Conservation (phyloP, 176 grass and related monocot genomes). For the Aegilops sharonensis region DNA sequence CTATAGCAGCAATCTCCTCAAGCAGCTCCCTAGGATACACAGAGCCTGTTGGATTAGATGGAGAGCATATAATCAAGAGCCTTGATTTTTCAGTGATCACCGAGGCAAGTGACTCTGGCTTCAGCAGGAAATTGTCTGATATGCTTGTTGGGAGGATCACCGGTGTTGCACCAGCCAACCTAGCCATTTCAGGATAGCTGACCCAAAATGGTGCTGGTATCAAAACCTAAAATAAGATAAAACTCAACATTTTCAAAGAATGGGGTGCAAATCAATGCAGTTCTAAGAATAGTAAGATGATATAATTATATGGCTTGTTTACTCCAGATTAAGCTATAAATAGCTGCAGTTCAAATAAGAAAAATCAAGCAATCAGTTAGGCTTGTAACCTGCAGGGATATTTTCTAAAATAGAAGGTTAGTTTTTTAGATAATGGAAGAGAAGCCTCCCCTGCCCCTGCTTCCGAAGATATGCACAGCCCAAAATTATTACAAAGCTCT, state of each 20-base stretch:
- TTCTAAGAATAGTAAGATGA: slow-evolving; percentile 3
- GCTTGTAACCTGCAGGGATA: slow-evolving; percentile 3
- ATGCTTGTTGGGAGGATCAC: slow-evolving; percentile 86
- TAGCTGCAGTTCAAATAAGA: not conserved
- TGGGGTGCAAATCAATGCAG: not conserved
- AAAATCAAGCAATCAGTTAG: slow-evolving; percentile 6
- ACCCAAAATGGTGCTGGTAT: slow-evolving; percentile 93
- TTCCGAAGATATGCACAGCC: not conserved
- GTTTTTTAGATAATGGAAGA: not conserved
- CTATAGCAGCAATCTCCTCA: slow-evolving; percentile 85
- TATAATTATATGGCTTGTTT: not conserved
- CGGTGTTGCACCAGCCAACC: slow-evolving; percentile 72
- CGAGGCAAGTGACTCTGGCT: slow-evolving; percentile 61
- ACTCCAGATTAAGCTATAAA: not conserved
- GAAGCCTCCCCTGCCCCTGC: not conserved
- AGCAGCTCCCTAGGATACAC: slow-evolving; percentile 86
- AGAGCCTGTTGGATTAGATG: slow-evolving; percentile 95
- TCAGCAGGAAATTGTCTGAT: slow-evolving; percentile 74
- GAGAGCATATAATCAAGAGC: slow-evolving; percentile 86
- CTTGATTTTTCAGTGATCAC: slow-evolving; percentile 82
- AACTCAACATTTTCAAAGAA: slow-evolving; percentile 3
- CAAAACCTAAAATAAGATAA: slow-evolving; percentile 57
- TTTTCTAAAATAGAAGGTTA: not conserved
- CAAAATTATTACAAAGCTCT: not conserved
- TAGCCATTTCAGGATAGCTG: slow-evolving; percentile 97